phyloP scores from a whole-genome alignment of 257 asterid genomes.

The Lycium ferocissimum region DNA sequence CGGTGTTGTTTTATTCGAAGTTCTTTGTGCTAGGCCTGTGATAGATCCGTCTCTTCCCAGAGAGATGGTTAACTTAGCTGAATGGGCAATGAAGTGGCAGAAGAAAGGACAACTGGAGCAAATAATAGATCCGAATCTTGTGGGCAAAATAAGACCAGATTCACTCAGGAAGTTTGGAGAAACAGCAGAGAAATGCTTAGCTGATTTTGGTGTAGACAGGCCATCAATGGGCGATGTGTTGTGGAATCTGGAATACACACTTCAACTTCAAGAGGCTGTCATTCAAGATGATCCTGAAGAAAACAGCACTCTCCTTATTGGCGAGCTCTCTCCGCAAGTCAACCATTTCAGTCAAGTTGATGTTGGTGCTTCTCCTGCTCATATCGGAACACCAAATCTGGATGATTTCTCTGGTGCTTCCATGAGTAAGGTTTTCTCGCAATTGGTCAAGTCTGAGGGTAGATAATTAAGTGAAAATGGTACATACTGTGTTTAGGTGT shows the following conservation, averaged over 20 bases:
- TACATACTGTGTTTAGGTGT: conserved; percentile 15
- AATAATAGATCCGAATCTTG: conserved; percentile 62
- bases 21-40: conserved; percentile 82
- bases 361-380: conserved; percentile 42
- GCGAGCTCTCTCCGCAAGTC: conserved; percentile 63
- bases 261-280: conserved; percentile 75
- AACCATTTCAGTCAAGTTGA: conserved; percentile 45
- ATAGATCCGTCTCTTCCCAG: conserved; percentile 79
- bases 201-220: conserved; percentile 75
- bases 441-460: conserved; percentile 74
- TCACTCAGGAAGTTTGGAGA: conserved; percentile 82
- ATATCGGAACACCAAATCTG: conserved; percentile 46
- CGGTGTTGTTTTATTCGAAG: conserved; percentile 78
- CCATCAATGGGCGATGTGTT: conserved; percentile 85
- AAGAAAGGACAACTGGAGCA: conserved; percentile 73
- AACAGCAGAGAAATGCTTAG: conserved; percentile 84
- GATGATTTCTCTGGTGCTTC: conserved; percentile 72
- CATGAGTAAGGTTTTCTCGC: conserved; percentile 77
- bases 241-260: conserved; percentile 85
- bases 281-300: conserved; percentile 70
- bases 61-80: conserved; percentile 87
- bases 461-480: conserved; percentile 44
- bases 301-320: conserved; percentile 66
- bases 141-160: conserved; percentile 63
- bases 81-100: conserved; percentile 86